A percentile compares a stretch with the other conserved stretches of the same genome.
Conservation (phyloP, 2,329 filamentous ascomycete genomes). For the Leptographium radiaticola region DNA sequence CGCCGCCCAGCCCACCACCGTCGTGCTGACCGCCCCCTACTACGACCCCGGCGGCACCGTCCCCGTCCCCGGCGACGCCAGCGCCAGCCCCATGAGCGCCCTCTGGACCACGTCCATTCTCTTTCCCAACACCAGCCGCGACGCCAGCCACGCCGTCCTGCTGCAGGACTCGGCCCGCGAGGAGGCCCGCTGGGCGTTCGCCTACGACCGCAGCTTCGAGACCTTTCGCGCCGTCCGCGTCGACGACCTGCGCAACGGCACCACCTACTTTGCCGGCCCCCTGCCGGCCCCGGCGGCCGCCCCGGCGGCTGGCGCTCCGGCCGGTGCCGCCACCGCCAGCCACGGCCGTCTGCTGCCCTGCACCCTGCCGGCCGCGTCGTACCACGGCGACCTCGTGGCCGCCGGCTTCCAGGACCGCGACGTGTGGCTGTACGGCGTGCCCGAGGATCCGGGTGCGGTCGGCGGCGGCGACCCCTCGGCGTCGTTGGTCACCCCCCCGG, state of each 20-base stretch:
- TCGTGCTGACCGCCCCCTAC: slow-evolving; percentile 68
- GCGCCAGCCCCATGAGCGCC: slow-evolving; percentile 55
- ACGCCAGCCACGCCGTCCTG: slow-evolving; percentile 65
- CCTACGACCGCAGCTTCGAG: slow-evolving; percentile 64
- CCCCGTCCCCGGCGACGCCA: slow-evolving; percentile 49
- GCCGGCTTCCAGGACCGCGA: slow-evolving; percentile 60
- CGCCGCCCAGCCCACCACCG: slow-evolving; percentile 52
- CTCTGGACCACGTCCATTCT: slow-evolving; percentile 80
- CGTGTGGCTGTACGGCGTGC: slow-evolving; percentile 69
- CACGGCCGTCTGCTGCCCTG: slow-evolving; percentile 51
- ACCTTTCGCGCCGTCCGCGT: slow-evolving; percentile 66
- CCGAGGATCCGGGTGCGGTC: slow-evolving; percentile 55
- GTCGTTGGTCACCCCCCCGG: slow-evolving; percentile 23
- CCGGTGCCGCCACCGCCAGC: slow-evolving; percentile 28
- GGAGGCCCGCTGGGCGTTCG: slow-evolving; percentile 64
- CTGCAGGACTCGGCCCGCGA: slow-evolving; percentile 47
- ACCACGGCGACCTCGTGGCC: slow-evolving; percentile 56
- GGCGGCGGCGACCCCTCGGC: slow-evolving; percentile 15
- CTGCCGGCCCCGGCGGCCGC: no score
- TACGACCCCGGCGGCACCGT: slow-evolving; percentile 67
- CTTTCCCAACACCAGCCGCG: slow-evolving; percentile 67
- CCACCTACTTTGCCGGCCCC: slow-evolving; percentile 68
- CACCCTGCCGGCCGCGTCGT: slow-evolving; percentile 57
- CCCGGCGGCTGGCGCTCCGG: no score
- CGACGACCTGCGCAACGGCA: slow-evolving; percentile 62